Evolutionary conservation across 345 rosid species (phyloP), one percentile per base, ranked within the genome.

Genomic region (Lumnitzera racemosa): DNA sequence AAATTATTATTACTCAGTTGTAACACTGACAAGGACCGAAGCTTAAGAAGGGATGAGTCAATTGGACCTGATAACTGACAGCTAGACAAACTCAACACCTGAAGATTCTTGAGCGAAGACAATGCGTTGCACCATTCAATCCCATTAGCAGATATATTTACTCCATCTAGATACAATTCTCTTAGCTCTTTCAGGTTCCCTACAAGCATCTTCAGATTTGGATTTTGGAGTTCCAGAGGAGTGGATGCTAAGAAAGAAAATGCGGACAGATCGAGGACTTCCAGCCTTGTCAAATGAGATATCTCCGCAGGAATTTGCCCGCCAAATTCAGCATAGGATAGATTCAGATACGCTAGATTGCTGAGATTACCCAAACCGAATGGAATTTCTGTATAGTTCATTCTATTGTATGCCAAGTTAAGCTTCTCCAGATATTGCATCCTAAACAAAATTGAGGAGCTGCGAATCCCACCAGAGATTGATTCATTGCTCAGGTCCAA

Each of bases 201-300:
- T 1, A 77, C 60, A 8, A 82, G 51, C 56, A 5, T 41, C 13
- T 1, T 47, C 2, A 79, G 64, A 49, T 72, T 68, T 15, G 84
- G 76, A 24, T 71, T 70, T 66, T 67, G 62, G 15, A 77, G 72
- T 60, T 61, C 61, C 62, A 74, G 55, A 0, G 63, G 5, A 46
- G 5, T 0, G 14, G 0, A 0, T 16, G 47, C 69, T 11, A 29
- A 24, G 25, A 12, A 31, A 11, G 5, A 36, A 23, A 9, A 0
- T 7, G 29, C 0, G 24, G 90, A 79, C 9, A 84, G 66, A 66
- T 81, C 87, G 24, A 84, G 83, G 36, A 53, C 66, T 2, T 72
- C 76, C 73, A 84, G 63, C 55, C 41, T 70, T 15, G 58, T 56
- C 81, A 84, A 0, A 12, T 27, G 3, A 17, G 84, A 79, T 61